Evolutionary conservation across 2,329 filamentous ascomycete genomes (phyloP).

Genomic region (Diaporthe vaccinii): DNA sequence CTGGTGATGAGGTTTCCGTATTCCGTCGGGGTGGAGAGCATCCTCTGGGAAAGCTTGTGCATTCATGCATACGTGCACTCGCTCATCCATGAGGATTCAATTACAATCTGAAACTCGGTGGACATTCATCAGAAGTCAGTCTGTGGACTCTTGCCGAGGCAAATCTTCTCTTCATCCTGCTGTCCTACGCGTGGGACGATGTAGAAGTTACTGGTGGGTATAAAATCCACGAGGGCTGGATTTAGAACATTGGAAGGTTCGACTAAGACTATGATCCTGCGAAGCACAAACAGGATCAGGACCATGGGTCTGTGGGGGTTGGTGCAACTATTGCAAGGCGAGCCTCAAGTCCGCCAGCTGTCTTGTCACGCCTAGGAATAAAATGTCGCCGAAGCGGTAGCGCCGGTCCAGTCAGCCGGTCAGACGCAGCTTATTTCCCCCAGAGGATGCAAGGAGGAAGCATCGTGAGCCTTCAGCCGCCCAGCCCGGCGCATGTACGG

Average conservation of each 20-base stretch:
- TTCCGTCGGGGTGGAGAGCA: not conserved
- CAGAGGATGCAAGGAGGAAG: not conserved
- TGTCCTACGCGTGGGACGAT: too few relatives aligned
- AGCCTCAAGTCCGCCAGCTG: not conserved
- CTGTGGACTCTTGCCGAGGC: not conserved
- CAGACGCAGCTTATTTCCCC: not conserved
- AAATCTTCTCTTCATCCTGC: not conserved
- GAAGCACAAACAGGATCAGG: not conserved
- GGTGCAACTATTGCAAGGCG: not conserved
- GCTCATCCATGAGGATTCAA: not conserved
- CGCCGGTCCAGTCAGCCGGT: slow-evolving; percentile 1
- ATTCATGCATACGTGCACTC: not conserved
- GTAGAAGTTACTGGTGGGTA: not conserved
- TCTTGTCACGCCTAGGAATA: not conserved
- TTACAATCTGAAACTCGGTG: not conserved
- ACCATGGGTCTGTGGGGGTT: not conserved
- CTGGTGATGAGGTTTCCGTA: not conserved
- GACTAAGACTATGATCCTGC: not conserved
- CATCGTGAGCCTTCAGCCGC: not conserved
- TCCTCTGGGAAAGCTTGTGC: not conserved
- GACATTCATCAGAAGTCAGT: not conserved
- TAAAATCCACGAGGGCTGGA: not conserved
- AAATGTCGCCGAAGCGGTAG: not conserved
- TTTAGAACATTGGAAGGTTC: not conserved
- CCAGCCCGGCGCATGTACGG: not conserved